phyloP scores from a whole-genome alignment of 2,329 filamentous ascomycete species.

The Beauveria varroae region DNA sequence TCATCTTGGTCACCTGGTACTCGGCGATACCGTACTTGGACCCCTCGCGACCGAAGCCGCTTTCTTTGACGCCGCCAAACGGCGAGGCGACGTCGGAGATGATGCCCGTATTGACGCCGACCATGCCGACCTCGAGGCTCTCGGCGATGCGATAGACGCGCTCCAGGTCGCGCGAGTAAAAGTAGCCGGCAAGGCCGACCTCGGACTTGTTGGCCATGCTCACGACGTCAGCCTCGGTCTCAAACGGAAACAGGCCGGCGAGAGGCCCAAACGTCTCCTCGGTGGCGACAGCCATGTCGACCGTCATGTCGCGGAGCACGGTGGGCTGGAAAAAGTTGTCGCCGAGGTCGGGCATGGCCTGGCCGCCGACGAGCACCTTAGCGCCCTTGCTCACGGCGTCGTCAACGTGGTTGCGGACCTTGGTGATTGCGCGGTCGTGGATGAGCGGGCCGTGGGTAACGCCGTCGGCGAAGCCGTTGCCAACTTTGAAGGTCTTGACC shows the following conservation, averaged over 20 bases:
- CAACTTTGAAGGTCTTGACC: constrained; percentile 68
- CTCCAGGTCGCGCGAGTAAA: constrained; percentile 65
- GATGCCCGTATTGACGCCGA: constrained; percentile 72
- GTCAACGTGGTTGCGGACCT: constrained; percentile 72
- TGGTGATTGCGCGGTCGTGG: constrained; percentile 71
- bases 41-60: constrained; percentile 73
- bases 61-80: constrained; percentile 78
- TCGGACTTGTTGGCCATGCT: constrained; percentile 71
- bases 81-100: constrained; percentile 51
- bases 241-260: constrained; percentile 81
- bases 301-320: constrained; percentile 77
- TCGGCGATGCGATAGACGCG: constrained; percentile 57
- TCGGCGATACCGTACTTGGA: constrained; percentile 71
- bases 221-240: constrained; percentile 83
- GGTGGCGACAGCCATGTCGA: constrained; percentile 72
- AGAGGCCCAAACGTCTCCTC: constrained; percentile 97
- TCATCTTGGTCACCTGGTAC: constrained; percentile 66
- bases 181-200: constrained; percentile 89
- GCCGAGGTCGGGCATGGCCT: constrained; percentile 66
- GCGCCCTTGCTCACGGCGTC: constrained; percentile 74
- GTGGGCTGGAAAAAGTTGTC: constrained; percentile 86
- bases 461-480: constrained; percentile 61
- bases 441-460: constrained; percentile 79
- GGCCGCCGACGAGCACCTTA: constrained; percentile 66
- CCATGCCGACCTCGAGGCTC: constrained; percentile 76